Percentiles rank a stretch among this genome's conserved stretches.
phyloP scores from a whole-genome alignment of 352 stramenopile species.

The Pythium apleroticum region DNA sequence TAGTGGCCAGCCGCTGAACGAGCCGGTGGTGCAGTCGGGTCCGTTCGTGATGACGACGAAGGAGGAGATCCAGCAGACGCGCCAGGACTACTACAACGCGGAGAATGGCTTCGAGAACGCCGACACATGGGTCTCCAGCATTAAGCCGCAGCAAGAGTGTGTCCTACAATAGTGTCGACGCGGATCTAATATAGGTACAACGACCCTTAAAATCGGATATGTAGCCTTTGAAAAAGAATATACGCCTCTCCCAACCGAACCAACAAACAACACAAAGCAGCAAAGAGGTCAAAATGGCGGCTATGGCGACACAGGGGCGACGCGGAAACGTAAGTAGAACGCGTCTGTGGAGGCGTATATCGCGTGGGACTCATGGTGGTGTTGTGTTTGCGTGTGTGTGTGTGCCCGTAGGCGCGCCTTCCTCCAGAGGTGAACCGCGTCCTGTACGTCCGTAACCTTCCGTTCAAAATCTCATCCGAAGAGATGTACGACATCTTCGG shows the following conservation, averaged over 20 bases:
- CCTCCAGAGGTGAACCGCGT: conserved; percentile 98
- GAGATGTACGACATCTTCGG: conserved; percentile 99
- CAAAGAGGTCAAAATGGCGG: conserved; percentile 33
- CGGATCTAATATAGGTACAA: too few species aligned
- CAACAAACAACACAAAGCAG: not conserved
- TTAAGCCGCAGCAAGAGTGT: too few species aligned
- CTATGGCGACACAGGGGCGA: conserved; percentile 58
- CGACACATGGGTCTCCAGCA: conserved; percentile 45
- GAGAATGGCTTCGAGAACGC: conserved; percentile 63
- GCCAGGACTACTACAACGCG: conserved; percentile 24
- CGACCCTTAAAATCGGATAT: not conserved
- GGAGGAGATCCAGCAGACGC: conserved; percentile 49
- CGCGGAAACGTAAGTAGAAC: conserved; percentile 53
- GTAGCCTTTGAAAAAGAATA: not conserved
- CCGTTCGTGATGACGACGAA: conserved; percentile 76
- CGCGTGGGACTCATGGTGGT: too few species aligned
- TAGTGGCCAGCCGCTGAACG: too few species aligned
- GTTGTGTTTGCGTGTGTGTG: not conserved
- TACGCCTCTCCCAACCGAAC: conserved; percentile 11
- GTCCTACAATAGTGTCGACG: conserved; percentile 26
- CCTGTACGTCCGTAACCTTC: conserved; percentile 97
- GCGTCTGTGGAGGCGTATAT: not conserved
- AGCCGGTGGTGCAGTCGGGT: too few species aligned
- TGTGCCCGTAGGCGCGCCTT: conserved; percentile 66
- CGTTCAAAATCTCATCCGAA: conserved; percentile 98